Evolutionary conservation across 2,329 filamentous ascomycete species (phyloP), one percentile per base, ranked within the genome.

Genomic region (Grosmannia clavigera): DNA sequence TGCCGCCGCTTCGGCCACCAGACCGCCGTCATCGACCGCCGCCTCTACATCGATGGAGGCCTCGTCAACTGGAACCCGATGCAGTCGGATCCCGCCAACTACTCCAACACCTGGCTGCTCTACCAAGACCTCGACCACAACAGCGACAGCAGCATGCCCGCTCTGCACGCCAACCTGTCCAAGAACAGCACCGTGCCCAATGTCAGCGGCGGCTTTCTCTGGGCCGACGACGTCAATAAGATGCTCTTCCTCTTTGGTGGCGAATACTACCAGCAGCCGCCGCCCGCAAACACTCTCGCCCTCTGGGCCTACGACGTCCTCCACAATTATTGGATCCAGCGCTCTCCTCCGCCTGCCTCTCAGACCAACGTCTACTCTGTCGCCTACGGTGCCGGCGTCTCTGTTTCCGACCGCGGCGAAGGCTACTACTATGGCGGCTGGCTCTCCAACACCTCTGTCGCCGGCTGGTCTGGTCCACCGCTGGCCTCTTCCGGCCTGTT

Each of bases 371-470:
- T 83, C 55, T 68, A 73, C 53, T 71, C 79, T 7, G 74, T 81
- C 2, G 77, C 81, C 6, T 84, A 78, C 61, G 83, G 83, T 12
- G 81, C 81, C 16, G 79, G 81, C 14, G 75, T 79, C 11, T 76
- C 79, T 2, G 74, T 83, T 11, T 75, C 82, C 5, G 74, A 76
- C 46, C 73, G 76, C 2, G 83, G 80, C 12, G 72, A 80, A 61
- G 82, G 78, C 1, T 87, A 80, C 66, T 84, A 85, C 67, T 80
- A 82, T 63, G 84, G 84, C 52, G 84, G 84, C 50, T 86, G 80
- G 78, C 71, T 81, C 61, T 83, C 78, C 64, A 81, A 81, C 63
- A 68, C 69, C 54, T 81, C 81, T 1, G 73, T 76, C 1, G 71
- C 76, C 0, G 74, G 74, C 10, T 86, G 81, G 81, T 68, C 67